Evolutionary conservation across 345 rosid species (phyloP), one percentile per base, ranked within the genome.

Genomic region (Hibiscus mutabilis): DNA sequence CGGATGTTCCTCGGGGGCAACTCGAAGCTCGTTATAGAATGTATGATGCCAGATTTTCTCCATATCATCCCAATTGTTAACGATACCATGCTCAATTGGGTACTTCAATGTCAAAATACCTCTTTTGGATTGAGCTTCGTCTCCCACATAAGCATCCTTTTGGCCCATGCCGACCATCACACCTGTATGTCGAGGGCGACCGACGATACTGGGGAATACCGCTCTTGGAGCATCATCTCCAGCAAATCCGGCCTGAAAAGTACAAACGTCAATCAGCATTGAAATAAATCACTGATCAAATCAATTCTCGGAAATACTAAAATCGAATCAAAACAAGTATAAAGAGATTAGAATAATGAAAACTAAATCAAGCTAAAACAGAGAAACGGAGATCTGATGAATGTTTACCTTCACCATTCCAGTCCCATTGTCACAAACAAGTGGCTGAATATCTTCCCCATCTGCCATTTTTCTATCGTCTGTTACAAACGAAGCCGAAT

Each of bases 21-120:
- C 90, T 69, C 90, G 90, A 52, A 88, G 90, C 82, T 88, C 90
- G 82, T 86, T 88, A 82, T 92, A 92, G 85, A 92, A 92, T 46
- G 97, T 90, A 74, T 90, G 94, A 84, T 92, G 97, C 97, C 97
- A 92, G 40, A 92, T 92, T 74, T 92, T 92, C 84, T 92, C 96
- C 97, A 92, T 92, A 60, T 92, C 98, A 76, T 90, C 98, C 98
- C 96, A 90, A 68, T 92, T 92, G 87, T 83, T 92, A 55, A 92
- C 98, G 77, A 92, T 92, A 12, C 96, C 98, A 22, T 91, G 98
- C 76, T 89, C 96, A 76, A 86, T 87, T 0, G 92, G 96, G 75
- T 89, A 87, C 74, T 89, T 89, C 83, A 87, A 80, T 7, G 96
- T 86, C n/a, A 89, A 52, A 73, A 89, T 89, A 79, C 96, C 96